Percentiles rank a stretch among this genome's conserved stretches.
Evolutionary conservation across 345 rosid species (phyloP).

Genomic region (Hevea brasiliensis): DNA sequence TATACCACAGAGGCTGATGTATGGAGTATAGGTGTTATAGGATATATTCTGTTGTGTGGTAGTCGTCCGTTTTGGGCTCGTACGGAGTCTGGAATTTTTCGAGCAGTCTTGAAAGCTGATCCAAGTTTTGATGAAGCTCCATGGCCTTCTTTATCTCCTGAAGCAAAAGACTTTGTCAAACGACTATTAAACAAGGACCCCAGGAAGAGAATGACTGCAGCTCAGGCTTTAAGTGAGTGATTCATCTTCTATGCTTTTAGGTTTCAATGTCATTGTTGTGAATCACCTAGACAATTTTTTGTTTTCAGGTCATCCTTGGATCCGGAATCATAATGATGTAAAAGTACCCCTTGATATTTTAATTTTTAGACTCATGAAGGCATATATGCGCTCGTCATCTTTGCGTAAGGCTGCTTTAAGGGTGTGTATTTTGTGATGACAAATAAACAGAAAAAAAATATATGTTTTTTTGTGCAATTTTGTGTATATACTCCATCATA

Average conservation of each 20-base stretch:
- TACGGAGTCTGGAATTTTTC: conserved; percentile 92
- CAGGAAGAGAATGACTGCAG: conserved; percentile 85
- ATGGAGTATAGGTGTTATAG: conserved; percentile 97
- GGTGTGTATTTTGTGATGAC: conserved; percentile 45
- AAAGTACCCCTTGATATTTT: conserved; percentile 78
- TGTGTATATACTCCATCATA: not conserved
- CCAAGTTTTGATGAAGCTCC: conserved; percentile 85
- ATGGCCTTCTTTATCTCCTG: conserved; percentile 84
- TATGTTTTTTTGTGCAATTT: not conserved
- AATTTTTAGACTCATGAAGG: conserved; percentile 69
- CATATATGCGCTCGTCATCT: conserved; percentile 79
- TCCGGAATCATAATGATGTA: conserved; percentile 42
- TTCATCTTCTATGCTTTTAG: not conserved
- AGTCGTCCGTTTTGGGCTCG: conserved; percentile 99
- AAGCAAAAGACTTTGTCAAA: conserved; percentile 88
- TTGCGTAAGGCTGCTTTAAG: conserved; percentile 86
- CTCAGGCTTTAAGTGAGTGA: conserved; percentile 86
- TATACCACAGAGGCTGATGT: conserved; percentile 95
- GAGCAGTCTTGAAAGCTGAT: conserved; percentile 85
- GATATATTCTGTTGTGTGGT: conserved; percentile 91
- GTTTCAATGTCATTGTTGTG: conserved; percentile 15
- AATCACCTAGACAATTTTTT: conserved; percentile 12
- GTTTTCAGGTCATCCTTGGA: conserved; percentile 95
- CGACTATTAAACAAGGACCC: conserved; percentile 81
- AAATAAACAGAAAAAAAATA: not conserved